phyloP scores from a whole-genome alignment of 164 flowering plant genomes.

The Vitis rupestris region DNA sequence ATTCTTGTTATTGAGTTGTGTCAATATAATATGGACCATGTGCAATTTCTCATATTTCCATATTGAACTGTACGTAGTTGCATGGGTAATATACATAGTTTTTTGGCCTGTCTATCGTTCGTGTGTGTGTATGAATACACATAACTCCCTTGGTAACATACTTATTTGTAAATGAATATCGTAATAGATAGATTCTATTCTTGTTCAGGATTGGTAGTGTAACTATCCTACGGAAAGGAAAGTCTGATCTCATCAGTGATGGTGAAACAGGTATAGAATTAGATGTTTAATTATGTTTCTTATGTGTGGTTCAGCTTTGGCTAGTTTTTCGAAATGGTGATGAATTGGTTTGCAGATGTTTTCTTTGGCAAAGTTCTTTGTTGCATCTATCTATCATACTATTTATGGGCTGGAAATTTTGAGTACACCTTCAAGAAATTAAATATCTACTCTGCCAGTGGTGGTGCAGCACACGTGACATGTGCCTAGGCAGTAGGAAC shows the following conservation, averaged over 20 bases:
- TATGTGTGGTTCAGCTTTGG: neutral
- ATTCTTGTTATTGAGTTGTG: too few species aligned
- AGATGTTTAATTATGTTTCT: conserved; percentile 6
- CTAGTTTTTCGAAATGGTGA: neutral
- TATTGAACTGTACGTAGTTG: too few species aligned
- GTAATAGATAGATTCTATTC: conserved; percentile 5
- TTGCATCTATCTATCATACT: neutral
- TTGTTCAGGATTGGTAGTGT: conserved; percentile 80
- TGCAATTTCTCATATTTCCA: too few species aligned
- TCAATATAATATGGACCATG: too few species aligned
- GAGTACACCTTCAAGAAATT: neutral
- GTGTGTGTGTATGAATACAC: too few species aligned
- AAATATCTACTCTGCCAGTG: neutral
- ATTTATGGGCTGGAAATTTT: neutral
- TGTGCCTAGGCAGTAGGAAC: neutral
- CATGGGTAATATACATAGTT: too few species aligned
- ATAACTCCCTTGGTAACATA: too few species aligned
- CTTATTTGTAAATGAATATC: neutral
- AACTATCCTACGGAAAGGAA: conserved; percentile 85
- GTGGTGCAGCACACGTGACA: neutral
- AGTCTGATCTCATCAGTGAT: conserved; percentile 82
- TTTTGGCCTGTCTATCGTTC: too few species aligned
- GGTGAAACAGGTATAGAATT: conserved; percentile 63
- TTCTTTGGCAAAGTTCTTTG: neutral
- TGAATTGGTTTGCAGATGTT: neutral